phyloP scores from a whole-genome alignment of 2,329 filamentous ascomycete genomes.

The Colletotrichum sp. region DNA sequence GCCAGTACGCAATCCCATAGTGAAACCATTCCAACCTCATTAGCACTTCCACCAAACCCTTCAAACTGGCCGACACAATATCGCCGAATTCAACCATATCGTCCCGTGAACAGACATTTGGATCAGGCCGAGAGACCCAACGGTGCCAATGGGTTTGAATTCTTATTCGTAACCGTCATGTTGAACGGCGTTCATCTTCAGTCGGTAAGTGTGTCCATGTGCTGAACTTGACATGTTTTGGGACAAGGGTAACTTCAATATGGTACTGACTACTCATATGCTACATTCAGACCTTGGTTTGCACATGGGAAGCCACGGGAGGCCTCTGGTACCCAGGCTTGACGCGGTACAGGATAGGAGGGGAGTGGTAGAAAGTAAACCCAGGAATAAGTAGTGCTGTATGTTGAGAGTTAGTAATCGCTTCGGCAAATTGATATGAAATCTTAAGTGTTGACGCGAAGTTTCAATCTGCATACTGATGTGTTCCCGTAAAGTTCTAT shows the following conservation, averaged over 20 bases:
- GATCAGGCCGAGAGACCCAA: slow-evolving; percentile 23
- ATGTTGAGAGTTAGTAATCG: not conserved
- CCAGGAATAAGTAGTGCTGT: too few relatives aligned
- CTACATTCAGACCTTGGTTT: not conserved
- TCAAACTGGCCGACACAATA: slow-evolving; percentile 23
- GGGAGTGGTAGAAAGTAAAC: not conserved
- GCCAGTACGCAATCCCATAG: too few relatives aligned
- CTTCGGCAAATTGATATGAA: too few relatives aligned
- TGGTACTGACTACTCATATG: not conserved
- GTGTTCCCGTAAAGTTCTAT: too few relatives aligned
- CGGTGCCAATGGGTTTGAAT: slow-evolving; percentile 21
- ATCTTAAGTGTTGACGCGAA: too few relatives aligned
- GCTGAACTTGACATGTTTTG: slow-evolving; percentile 2
- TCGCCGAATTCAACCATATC: slow-evolving; percentile 25
- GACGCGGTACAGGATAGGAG: too few relatives aligned
- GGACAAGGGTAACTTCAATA: not conserved
- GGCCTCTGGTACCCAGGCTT: not conserved
- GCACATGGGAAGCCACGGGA: too few relatives aligned
- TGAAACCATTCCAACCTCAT: too few relatives aligned
- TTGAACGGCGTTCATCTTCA: slow-evolving; percentile 24
- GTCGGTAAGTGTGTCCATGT: not conserved
- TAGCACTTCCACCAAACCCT: slow-evolving; percentile 9
- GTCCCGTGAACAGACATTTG: slow-evolving; percentile 23
- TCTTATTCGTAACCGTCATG: slow-evolving; percentile 27
- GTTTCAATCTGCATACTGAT: too few relatives aligned